phyloP scores from a whole-genome alignment of 2,329 filamentous ascomycete genomes.

The Xylaria polymorpha region DNA sequence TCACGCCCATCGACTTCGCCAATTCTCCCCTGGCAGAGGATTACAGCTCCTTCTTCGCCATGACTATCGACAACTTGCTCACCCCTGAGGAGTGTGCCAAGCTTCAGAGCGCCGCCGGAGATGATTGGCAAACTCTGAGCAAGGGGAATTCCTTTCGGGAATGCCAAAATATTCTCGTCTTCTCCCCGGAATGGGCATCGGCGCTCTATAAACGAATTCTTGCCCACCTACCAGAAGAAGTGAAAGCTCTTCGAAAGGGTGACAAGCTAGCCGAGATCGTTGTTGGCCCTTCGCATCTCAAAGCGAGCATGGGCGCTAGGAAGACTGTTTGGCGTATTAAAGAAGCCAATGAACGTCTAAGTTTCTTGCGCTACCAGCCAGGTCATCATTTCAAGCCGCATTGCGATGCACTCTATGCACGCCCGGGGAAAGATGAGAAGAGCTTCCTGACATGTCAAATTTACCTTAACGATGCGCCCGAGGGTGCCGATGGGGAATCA shows the following conservation, averaged over 20 bases:
- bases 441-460: constrained; percentile 51
- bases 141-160: constrained; percentile 45
- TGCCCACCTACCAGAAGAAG: constrained; percentile 40
- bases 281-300: constrained; percentile 42
- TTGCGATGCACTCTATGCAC: constrained; percentile 44
- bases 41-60: constrained; percentile 44
- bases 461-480: constrained; percentile 46
- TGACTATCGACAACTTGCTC: constrained; percentile 46
- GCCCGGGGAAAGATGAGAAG: constrained; percentile 43
- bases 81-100: constrained; percentile 42
- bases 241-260: constrained; percentile 40
- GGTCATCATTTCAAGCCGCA: constrained; percentile 68
- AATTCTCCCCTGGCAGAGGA: constrained; percentile 41
- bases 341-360: constrained; percentile 67
- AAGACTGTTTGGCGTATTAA: constrained; percentile 47
- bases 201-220: constrained; percentile 42
- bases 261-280: constrained; percentile 40
- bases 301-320: constrained; percentile 42
- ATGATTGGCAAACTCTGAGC: constrained; percentile 42
- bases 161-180: constrained; percentile 43
- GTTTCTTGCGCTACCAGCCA: constrained; percentile 69
- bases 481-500: constrained; percentile 28
- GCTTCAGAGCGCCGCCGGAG: constrained; percentile 38
- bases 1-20: constrained; percentile 44
- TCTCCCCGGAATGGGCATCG: constrained; percentile 42